Conservation (phyloP, 768 basidiomycete genomes). For the Fistulinella prunicolor region DNA sequence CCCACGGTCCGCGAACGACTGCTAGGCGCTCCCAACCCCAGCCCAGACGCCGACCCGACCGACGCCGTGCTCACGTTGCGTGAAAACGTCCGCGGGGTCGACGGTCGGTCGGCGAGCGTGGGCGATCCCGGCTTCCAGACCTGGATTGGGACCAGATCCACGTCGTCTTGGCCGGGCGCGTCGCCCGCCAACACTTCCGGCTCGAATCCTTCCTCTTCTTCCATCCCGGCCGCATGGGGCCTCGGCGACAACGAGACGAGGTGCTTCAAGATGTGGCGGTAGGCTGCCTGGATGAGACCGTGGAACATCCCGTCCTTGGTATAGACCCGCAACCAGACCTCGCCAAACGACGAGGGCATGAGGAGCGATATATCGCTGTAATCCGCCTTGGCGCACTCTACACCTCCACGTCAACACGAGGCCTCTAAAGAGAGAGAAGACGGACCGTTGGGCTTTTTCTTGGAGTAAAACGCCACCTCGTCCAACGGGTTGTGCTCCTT, state of each 20-base stretch:
- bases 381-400: slow-evolving; percentile 45
- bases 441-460: slow-evolving; percentile 56
- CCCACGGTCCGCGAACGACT: slow-evolving; percentile 17
- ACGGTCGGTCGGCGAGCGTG: background rate
- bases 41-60: background rate
- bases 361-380: slow-evolving; percentile 62
- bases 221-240: background rate
- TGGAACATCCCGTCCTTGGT: slow-evolving; percentile 58
- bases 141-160: slow-evolving; percentile 29
- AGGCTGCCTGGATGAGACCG: slow-evolving; percentile 67
- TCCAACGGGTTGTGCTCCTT: slow-evolving; percentile 65
- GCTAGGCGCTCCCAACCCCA: background rate
- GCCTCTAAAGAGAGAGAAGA: background rate
- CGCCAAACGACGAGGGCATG: slow-evolving; percentile 64
- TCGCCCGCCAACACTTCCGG: slow-evolving; percentile 3
- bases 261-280: slow-evolving; percentile 41
- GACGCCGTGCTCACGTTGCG: slow-evolving; percentile 18
- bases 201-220: slow-evolving; percentile 14
- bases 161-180: background rate
- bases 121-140: background rate
- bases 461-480: slow-evolving; percentile 70
- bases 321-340: slow-evolving; percentile 66
- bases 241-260: slow-evolving; percentile 11
- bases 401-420: background rate
- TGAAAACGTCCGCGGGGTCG: slow-evolving; percentile 32